A percentile compares a stretch with the other conserved stretches of the same genome.
Conservation (phyloP, 2,329 filamentous ascomycete genomes). For the Colletotrichum orchidophilum region DNA sequence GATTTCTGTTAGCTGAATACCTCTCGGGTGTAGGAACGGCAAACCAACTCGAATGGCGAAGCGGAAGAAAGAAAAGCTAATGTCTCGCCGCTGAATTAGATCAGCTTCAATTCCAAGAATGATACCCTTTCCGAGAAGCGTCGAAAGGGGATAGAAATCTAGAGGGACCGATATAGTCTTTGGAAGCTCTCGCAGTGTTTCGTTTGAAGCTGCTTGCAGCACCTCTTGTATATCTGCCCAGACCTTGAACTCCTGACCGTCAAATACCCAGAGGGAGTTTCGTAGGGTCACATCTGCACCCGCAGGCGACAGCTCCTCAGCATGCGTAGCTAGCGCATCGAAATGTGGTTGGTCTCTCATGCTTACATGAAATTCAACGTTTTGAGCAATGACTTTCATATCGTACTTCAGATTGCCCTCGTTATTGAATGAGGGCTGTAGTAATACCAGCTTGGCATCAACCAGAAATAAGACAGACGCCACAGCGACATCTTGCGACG, state of each 20-base stretch:
- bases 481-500: conserved; percentile 92
- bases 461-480: conserved; percentile 97
- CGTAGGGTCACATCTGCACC: conserved; percentile 56
- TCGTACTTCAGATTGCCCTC: conserved; percentile 93
- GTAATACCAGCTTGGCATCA: conserved; percentile 91
- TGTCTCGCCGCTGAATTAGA: conserved; percentile 89
- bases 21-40: conserved; percentile 90
- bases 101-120: conserved; percentile 92
- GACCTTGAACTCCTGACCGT: conserved; percentile 83
- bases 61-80: conserved; percentile 89
- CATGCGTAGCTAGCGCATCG: conserved; percentile 41
- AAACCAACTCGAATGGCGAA: conserved; percentile 86
- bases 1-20: conserved; percentile 59
- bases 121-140: conserved; percentile 88
- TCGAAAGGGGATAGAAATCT: conserved; percentile 95
- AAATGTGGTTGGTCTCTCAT: conserved; percentile 81
- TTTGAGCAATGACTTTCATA: conserved; percentile 95
- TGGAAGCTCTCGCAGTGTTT: conserved; percentile 75
- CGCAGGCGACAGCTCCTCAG: conserved; percentile 3
- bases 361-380: conserved; percentile 93
- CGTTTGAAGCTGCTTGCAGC: conserved; percentile 73
- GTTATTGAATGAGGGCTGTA: conserved; percentile 86
- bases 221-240: conserved; percentile 93
- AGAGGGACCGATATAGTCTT: conserved; percentile 79
- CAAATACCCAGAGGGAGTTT: conserved; percentile 95